Percentiles rank a stretch among this genome's conserved stretches.
Evolutionary conservation across 306 rosid species (phyloP).

Genomic region (Medicago truncatula): MtrunA17r5.0-ANR NC_053044.1:32597001-32597500

Average conservation of each 20-base stretch:
- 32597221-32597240: slow-evolving; percentile 7
- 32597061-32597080: slow-evolving; percentile 20
- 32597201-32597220: slow-evolving; percentile 18
- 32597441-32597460: no score
- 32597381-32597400: neutral
- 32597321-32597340: neutral
- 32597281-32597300: neutral
- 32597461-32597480: slow-evolving; percentile 23
- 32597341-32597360: neutral
- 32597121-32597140: slow-evolving; percentile 87
- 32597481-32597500: slow-evolving; percentile 49
- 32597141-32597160: slow-evolving; percentile 78
- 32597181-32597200: slow-evolving; percentile 74
- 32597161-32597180: slow-evolving; percentile 82
- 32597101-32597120: slow-evolving; percentile 82
- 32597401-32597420: neutral
- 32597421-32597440: neutral
- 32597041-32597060: slow-evolving; percentile 1
- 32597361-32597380: neutral
- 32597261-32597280: neutral
- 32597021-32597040: neutral
- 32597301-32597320: neutral
- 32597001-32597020: neutral
- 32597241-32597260: neutral
- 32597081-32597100: slow-evolving; percentile 24